These are phyloP conservation scores for Ophiostoma perfectum DNA, from an alignment of 2,329 filamentous ascomycete species.

Conservation along the genomic window DNA sequence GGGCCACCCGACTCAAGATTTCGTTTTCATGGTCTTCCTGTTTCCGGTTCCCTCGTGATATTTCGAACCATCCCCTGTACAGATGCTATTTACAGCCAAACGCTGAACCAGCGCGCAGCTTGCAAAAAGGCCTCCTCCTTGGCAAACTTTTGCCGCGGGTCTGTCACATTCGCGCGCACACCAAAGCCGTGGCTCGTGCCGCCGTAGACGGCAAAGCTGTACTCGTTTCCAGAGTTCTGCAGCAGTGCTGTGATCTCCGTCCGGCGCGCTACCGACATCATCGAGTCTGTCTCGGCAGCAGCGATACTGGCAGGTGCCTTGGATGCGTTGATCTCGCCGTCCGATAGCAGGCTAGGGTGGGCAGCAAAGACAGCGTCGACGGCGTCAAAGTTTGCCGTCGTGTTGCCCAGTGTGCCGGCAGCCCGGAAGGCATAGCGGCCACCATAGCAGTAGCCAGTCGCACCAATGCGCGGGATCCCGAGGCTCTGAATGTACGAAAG, in stretches of 20 bases:
- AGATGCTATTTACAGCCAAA: slow-evolving; percentile 34
- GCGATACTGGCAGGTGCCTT: neutral
- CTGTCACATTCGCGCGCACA: slow-evolving; percentile 56
- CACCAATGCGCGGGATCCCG: neutral
- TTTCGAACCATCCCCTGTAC: neutral
- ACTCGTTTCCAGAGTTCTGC: slow-evolving; percentile 1
- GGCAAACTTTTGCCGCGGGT: slow-evolving; percentile 52
- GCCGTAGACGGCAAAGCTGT: slow-evolving; percentile 57
- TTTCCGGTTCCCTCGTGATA: neutral
- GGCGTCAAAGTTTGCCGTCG: neutral
- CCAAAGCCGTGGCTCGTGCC: slow-evolving; percentile 69
- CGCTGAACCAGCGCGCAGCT: slow-evolving; percentile 69
- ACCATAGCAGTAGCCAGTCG: neutral
- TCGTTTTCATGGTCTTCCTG: neutral
- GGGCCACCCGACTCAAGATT: no score
- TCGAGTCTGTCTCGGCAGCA: slow-evolving; percentile 38
- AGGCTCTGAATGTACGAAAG: neutral
- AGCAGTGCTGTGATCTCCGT: slow-evolving; percentile 44
- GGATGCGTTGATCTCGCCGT: neutral
- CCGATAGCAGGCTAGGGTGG: neutral
- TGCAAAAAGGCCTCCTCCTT: slow-evolving; percentile 76
- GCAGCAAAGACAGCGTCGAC: neutral
- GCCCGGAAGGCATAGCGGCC: neutral
- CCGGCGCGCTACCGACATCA: slow-evolving; percentile 54
- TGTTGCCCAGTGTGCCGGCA: neutral